A percentile compares a stretch with the other conserved stretches of the same genome.
Evolutionary conservation across 1,139 yeast genomes (phyloP).

Genomic region (Geotrichum aggregatum): DNA sequence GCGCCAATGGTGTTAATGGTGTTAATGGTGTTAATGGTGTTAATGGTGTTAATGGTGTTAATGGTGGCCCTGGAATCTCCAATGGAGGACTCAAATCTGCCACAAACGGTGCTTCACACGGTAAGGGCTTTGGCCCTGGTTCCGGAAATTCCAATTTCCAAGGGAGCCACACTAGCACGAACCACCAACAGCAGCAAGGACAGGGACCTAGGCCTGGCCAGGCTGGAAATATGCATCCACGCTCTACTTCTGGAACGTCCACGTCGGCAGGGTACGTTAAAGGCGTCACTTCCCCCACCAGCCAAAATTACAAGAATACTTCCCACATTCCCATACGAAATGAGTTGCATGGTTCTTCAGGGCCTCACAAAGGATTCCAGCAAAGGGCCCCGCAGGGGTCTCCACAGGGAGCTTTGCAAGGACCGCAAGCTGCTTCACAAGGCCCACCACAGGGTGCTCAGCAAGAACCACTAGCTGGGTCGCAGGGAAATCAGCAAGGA

Average conservation of each 20-base stretch:
- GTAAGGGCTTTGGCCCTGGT: neutral
- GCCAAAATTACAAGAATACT: neutral
- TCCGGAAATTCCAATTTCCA: slow-evolving; percentile 64
- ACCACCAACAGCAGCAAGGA: neutral
- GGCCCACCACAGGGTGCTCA: neutral
- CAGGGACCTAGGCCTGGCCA: neutral
- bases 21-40: too few species aligned
- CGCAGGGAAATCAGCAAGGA: neutral
- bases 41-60: neutral
- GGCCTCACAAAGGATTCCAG: neutral
- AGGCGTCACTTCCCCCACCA: neutral
- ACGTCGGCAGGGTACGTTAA: neutral
- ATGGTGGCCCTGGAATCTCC: neutral
- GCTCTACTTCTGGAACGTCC: neutral
- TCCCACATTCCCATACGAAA: neutral
- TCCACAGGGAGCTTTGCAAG: neutral
- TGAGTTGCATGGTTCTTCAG: neutral
- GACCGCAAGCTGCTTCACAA: neutral
- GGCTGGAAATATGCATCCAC: neutral
- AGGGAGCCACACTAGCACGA: neutral
- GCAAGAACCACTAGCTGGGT: neutral
- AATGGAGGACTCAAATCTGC: neutral
- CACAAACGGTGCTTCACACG: neutral
- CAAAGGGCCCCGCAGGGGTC: neutral
- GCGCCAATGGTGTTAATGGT: neutral